Evolutionary conservation across 345 rosid genomes (phyloP), one percentile per base, ranked within the genome.

Genomic region (Erysimum cheiranthoides): DNA sequence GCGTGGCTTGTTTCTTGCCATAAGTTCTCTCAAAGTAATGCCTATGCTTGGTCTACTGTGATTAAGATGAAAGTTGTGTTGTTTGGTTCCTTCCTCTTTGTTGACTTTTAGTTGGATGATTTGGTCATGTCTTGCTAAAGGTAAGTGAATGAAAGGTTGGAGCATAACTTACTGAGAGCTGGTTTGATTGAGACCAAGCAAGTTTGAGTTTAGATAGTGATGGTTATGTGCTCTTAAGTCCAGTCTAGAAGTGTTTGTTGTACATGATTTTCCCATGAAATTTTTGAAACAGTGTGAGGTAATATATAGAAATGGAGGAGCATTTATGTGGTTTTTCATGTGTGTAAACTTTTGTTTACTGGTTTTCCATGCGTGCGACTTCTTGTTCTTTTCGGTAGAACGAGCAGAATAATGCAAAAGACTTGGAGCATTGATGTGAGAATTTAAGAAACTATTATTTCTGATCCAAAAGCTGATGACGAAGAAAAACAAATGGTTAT

Each of bases 1-100:
- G 58, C 58, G 75, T 76, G 74, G 79, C 74, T 69, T 61, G 34
- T 61, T 69, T 53, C 28, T 68, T 68, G 54, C 74, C 74, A n/a
- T 43, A 18, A 32, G 10, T 51, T 58, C 45, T 58, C 40, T 54
- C 14, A n/a, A 8, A 43, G 13, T 66, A 47, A 40, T 63, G 63
- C 38, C 36, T 74, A 35, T 66, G 73, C 40, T 68, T 61, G 61
- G 56, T 52, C 71, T 70, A 45, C 75, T 27, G 43, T 42, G 51
- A 10, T 68, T 40, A 68, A 52, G 53, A 18, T 69, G 39, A 53
- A 30, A 58, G 32, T 39, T 60, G 11, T 21, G 3, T 45, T 42
- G 50, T 76, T 62, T 8, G n/a, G 11, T 42, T 47, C 34, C 40
- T 61, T 76, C 49, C 10, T 69, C 25, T 52, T 21, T 18, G 74